Evolutionary conservation across 2,329 filamentous ascomycete genomes (phyloP).

Genomic region (Drechslera avenae): DNA sequence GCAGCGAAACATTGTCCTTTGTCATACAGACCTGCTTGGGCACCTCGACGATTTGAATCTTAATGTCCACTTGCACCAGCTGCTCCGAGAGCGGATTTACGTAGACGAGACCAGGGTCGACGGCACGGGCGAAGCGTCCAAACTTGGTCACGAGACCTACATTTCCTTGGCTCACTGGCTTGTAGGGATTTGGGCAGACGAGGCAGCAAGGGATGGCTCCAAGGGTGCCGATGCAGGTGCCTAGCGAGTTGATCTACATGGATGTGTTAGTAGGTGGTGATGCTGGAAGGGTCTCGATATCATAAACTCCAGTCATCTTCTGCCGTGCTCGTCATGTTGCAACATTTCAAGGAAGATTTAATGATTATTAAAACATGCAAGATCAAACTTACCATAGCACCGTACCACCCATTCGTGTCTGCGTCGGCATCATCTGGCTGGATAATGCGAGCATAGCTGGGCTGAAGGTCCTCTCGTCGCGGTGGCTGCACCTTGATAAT

Average conservation of each 20-base stretch:
- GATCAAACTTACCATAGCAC: slow-evolving; percentile 61
- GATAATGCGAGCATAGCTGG: slow-evolving; percentile 73
- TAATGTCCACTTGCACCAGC: slow-evolving; percentile 92
- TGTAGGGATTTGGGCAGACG: slow-evolving; percentile 93
- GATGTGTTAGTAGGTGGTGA: slow-evolving; percentile 5
- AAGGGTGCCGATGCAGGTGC: slow-evolving; percentile 73
- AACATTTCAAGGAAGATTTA: too few relatives aligned
- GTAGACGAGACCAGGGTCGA: slow-evolving; percentile 95
- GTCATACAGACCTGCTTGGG: slow-evolving; percentile 98
- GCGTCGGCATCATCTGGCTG: slow-evolving; percentile 68
- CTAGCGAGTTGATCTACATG: slow-evolving; percentile 70
- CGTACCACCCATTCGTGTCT: slow-evolving; percentile 84
- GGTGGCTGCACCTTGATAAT: slow-evolving; percentile 74
- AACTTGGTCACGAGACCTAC: slow-evolving; percentile 97
- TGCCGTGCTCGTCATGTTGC: too few relatives aligned
- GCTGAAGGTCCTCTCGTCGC: slow-evolving; percentile 80
- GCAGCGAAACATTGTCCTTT: slow-evolving; percentile 96
- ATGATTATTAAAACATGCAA: too few relatives aligned
- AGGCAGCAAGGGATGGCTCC: slow-evolving; percentile 92
- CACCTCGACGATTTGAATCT: slow-evolving; percentile 98
- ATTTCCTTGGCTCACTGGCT: slow-evolving; percentile 87
- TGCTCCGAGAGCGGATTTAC: slow-evolving; percentile 94
- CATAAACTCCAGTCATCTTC: too few relatives aligned
- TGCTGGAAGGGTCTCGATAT: not conserved
- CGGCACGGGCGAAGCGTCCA: slow-evolving; percentile 89